Evolutionary conservation across 2,329 filamentous ascomycete species (phyloP).

Genomic region (Colletotrichum euphorbiae): DNA sequence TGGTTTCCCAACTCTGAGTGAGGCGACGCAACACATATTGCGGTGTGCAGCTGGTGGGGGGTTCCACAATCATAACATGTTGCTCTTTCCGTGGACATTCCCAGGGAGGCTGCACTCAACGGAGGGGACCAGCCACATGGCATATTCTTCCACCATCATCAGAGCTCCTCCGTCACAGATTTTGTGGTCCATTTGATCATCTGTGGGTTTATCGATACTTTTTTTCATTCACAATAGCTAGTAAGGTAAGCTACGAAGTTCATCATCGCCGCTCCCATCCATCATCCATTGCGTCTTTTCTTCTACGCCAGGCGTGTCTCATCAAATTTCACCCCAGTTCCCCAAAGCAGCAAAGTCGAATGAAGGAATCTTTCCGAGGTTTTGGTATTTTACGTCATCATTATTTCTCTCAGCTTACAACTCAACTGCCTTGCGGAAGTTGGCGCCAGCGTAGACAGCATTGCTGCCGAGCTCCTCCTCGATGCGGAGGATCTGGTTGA

Average conservation of each 20-base stretch:
- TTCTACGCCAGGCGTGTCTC: constrained; percentile 31
- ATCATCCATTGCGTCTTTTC: constrained; percentile 28
- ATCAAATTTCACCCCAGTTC: constrained; percentile 27
- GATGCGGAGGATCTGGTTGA: constrained; percentile 99
- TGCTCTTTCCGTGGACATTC: background rate
- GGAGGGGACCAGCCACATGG: background rate
- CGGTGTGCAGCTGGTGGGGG: constrained; percentile 23
- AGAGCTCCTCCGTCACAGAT: background rate
- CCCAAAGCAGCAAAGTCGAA: background rate
- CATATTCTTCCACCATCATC: background rate
- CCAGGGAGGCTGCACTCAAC: background rate
- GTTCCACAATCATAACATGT: background rate
- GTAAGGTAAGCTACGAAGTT: constrained; percentile 34
- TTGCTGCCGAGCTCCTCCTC: constrained; percentile 97
- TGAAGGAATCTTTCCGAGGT: constrained; percentile 2
- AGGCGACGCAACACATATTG: constrained; percentile 13
- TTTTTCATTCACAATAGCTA: constrained; percentile 26
- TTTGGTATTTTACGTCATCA: constrained; percentile 13
- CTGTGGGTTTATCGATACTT: constrained; percentile 1
- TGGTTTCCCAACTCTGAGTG: background rate
- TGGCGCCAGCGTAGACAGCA: constrained; percentile 89
- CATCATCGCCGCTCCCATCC: constrained; percentile 35
- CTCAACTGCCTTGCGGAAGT: constrained; percentile 92
- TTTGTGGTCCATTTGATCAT: background rate
- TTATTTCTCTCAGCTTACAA: constrained; percentile 66